Evolutionary conservation across 1,284 basidiomycete genomes (phyloP), one percentile per base, ranked within the genome.

Genomic region (Lentinus polychrous): DNA sequence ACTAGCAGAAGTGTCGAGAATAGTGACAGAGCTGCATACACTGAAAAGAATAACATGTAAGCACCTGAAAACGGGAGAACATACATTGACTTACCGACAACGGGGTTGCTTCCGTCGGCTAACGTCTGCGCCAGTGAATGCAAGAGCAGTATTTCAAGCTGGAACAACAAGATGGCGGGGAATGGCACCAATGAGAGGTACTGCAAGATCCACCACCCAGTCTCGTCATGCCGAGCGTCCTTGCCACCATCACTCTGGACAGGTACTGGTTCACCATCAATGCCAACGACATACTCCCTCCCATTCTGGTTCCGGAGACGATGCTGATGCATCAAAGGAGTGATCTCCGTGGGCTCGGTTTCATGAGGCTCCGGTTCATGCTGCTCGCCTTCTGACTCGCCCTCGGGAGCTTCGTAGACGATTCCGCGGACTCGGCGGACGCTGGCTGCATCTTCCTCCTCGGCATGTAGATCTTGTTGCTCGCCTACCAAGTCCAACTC

Each of bases 191-290:
- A 67, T 7, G 83, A 55, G 8, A 84, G 45, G 32, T 82, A 63
- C 56, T 86, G 79, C n/a, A 77, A 51, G 27, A 82, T 70, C 83
- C 85, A 87, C 72, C 78, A 82, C 32, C 71, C 69, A 36, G 71
- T 66, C 46, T 69, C 65, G 11, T 57, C 57, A 15, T 52, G 45
- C 5, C 27, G 33, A 15, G 20, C 18, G 23, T 43, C 42, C 12
- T 15, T 18, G 14, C 40, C 39, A 18, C 39, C 44, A 10, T 12
- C 24, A 17, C 41, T 46, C n/a, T 50, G 22, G 14, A 54, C 49
- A 8, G 31, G 43, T 3, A 52, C 20, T 14, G 36, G 41, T 20
- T 52, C 50, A 38, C 46, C 43, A 43, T 56, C 55, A 34, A 56
- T 35, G 1, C 55, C 55, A 20, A 54, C 38, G 24, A 61, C 46